Evolutionary conservation across 2,329 filamentous ascomycete genomes (phyloP).

Genomic region (Paecilomyces sp.): DNA sequence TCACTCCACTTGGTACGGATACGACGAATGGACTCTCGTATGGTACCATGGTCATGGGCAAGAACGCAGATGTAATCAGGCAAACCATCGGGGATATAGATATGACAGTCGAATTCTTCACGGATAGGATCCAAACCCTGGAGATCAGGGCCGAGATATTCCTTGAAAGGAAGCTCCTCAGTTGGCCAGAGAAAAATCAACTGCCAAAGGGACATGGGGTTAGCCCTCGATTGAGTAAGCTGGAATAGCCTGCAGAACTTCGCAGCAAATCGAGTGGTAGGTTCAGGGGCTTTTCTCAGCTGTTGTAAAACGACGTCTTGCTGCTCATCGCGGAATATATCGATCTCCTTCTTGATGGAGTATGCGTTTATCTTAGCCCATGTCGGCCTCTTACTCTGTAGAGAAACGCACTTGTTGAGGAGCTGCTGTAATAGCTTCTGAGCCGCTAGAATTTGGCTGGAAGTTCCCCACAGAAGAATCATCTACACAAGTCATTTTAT

Average conservation of each 20-base stretch:
- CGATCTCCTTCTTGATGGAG: constrained; percentile 16
- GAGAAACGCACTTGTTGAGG: constrained; percentile 10
- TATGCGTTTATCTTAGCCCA: constrained; percentile 19
- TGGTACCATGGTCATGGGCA: constrained; percentile 23
- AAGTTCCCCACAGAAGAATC: constrained; percentile 19
- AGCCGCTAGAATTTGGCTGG: constrained; percentile 15
- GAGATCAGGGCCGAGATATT: constrained; percentile 33
- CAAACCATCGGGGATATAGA: constrained; percentile 29
- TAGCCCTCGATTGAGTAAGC: constrained; percentile 1
- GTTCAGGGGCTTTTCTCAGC: constrained; percentile 19
- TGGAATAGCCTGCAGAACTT: constrained; percentile 12
- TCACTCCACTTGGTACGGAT: constrained; percentile 22
- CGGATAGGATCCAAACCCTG: constrained; percentile 42
- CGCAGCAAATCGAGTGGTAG: constrained; percentile 14
- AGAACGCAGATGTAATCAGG: constrained; percentile 23
- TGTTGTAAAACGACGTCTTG: constrained; percentile 14
- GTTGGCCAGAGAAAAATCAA: constrained; percentile 41
- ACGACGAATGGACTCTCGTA: constrained; percentile 27
- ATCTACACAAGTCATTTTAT: constrained; percentile 8
- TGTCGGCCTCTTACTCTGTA: constrained; percentile 11
- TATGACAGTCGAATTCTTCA: constrained; percentile 29
- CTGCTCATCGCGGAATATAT: constrained; percentile 14
- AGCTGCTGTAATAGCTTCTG: constrained; percentile 12
- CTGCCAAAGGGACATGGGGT: constrained; percentile 6
- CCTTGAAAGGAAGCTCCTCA: constrained; percentile 32